A percentile compares a stretch with the other conserved stretches of the same genome.
phyloP scores from a whole-genome alignment of 305 asterid genomes.

The Nicotiana rustica region DNA sequence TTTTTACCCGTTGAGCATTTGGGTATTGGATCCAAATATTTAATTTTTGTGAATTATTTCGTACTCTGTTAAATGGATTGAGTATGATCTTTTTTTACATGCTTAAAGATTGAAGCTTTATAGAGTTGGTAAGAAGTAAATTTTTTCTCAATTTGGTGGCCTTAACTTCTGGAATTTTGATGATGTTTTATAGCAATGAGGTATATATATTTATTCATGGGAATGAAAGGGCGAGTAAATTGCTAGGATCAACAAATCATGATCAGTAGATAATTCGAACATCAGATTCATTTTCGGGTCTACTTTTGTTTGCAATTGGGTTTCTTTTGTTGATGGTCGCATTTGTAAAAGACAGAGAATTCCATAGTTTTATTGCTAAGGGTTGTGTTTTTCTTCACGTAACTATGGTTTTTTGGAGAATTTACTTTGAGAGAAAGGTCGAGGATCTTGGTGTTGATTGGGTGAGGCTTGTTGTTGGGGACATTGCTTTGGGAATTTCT shows the following conservation, averaged over 20 bases:
- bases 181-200: slow-evolving; percentile 85
- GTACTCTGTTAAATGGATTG: no score
- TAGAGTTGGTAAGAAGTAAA: no score
- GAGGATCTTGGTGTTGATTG: slow-evolving; percentile 85
- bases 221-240: slow-evolving; percentile 77
- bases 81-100: no score
- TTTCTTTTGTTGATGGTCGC: slow-evolving; percentile 93
- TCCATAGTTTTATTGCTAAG: slow-evolving; percentile 73
- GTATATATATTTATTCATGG: slow-evolving; percentile 84
- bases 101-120: no score
- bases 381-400: slow-evolving; percentile 87
- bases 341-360: slow-evolving; percentile 88
- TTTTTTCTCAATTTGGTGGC: slow-evolving; percentile 56
- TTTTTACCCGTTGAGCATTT: no score
- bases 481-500: slow-evolving; percentile 71
- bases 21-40: no score
- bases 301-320: slow-evolving; percentile 80
- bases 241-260: slow-evolving; percentile 84
- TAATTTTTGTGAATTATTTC: no score
- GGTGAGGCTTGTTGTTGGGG: slow-evolving; percentile 81
- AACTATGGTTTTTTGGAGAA: slow-evolving; percentile 87
- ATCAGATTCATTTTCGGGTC: slow-evolving; percentile 90
- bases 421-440: slow-evolving; percentile 81
- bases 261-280: slow-evolving; percentile 88
- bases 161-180: slow-evolving; percentile 73